Evolutionary conservation across 306 rosid species (phyloP).

Genomic region (Begonia masoniana): DNA sequence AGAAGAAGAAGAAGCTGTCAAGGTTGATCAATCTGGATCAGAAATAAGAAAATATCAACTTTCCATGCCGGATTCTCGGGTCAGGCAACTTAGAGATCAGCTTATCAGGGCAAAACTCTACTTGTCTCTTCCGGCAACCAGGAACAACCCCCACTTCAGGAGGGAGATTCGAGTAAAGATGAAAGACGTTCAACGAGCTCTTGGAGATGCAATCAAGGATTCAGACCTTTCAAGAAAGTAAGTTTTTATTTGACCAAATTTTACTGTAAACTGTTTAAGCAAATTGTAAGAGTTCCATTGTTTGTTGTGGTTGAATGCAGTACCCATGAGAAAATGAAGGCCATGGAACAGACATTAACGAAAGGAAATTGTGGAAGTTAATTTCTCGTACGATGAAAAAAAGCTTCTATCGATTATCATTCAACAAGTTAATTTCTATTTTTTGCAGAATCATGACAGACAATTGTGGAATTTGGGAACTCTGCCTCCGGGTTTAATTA

Average conservation of each 20-base stretch:
- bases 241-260: constrained; percentile 5
- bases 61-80: constrained; percentile 31
- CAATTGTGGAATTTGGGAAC: constrained; percentile 72
- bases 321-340: too few relatives aligned
- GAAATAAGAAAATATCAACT: constrained; percentile 27
- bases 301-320: too few relatives aligned
- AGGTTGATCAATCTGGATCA: constrained; percentile 19
- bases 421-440: too few relatives aligned
- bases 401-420: too few relatives aligned
- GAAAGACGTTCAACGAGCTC: constrained; percentile 59
- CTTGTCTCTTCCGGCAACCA: constrained; percentile 66
- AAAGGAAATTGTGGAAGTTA: too few relatives aligned
- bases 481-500: constrained; percentile 65
- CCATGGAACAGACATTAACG: too few relatives aligned
- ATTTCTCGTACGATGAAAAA: too few relatives aligned
- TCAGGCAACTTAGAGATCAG: constrained; percentile 70
- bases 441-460: constrained; percentile 43
- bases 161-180: constrained; percentile 76
- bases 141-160: constrained; percentile 71
- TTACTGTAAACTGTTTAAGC: not conserved
- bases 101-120: constrained; percentile 74
- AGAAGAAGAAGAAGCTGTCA: constrained; percentile 23
- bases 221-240: constrained; percentile 80
- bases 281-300: not conserved
- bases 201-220: constrained; percentile 86